Conservation (phyloP, 2,329 filamentous ascomycete species). For the Tolypocladium album region DNA sequence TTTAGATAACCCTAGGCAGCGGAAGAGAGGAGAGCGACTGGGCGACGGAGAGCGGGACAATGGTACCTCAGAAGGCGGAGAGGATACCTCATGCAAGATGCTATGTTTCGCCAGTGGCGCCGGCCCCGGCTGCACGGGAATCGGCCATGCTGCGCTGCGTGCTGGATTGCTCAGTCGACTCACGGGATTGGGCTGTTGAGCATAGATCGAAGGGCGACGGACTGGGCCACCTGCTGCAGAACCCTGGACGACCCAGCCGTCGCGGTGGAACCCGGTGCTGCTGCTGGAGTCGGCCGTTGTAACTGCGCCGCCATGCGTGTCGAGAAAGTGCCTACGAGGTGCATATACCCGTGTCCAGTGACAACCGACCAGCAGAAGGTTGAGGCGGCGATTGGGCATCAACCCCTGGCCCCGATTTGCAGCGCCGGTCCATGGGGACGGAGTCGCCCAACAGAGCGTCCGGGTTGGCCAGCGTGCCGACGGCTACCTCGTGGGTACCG, state of each 20-base stretch:
- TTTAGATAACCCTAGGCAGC: background rate
- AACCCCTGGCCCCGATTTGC: conserved; percentile 11
- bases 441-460: background rate
- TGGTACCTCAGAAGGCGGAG: background rate
- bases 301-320: conserved; percentile 33
- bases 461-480: background rate
- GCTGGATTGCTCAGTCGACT: background rate
- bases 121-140: background rate
- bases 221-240: background rate
- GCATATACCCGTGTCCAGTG: conserved; percentile 22
- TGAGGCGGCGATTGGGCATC: conserved; percentile 24
- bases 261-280: conserved; percentile 1
- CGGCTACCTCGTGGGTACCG: background rate
- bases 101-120: conserved; percentile 1
- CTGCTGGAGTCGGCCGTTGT: conserved; percentile 8
- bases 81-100: background rate
- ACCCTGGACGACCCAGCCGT: background rate
- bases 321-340: conserved; percentile 18
- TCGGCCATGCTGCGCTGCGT: background rate
- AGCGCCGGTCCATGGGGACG: background rate
- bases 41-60: background rate
- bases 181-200: background rate
- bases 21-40: background rate
- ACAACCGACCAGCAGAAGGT: conserved; percentile 10
- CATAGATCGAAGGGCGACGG: background rate